phyloP scores from a whole-genome alignment of 176 grass and related monocot species.

The Eragrostis nindensis region DNA sequence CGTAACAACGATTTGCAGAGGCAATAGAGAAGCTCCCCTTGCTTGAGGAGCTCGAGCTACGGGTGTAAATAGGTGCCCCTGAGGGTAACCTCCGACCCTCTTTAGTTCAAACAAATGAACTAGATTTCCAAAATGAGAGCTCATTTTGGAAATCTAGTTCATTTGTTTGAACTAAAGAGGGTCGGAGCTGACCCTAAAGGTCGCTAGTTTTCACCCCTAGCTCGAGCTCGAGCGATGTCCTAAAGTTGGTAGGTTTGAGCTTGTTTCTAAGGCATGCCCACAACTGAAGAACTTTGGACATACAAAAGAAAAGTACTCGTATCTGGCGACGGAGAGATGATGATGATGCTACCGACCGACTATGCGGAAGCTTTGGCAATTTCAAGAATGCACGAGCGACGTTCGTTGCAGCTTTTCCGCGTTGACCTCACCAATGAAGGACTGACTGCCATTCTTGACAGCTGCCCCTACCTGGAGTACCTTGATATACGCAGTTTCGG shows the following conservation, averaged over 20 bases:
- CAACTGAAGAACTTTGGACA: slow-evolving; percentile 19
- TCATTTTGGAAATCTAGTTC: too few species aligned
- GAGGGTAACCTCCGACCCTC: too few species aligned
- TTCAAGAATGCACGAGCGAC: neutral
- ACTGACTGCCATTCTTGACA: neutral
- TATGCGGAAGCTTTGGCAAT: neutral
- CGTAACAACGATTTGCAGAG: neutral
- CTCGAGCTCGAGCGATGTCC: slow-evolving; percentile 3
- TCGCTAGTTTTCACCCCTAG: too few species aligned
- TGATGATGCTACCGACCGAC: neutral
- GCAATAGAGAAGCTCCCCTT: neutral
- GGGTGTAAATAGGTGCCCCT: too few species aligned
- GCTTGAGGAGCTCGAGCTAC: slow-evolving; percentile 29
- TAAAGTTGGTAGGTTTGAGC: neutral
- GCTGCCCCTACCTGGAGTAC: neutral
- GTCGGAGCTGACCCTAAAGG: too few species aligned
- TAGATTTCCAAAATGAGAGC: too few species aligned
- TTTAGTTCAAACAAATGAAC: too few species aligned
- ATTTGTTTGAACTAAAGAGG: too few species aligned
- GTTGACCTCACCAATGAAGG: neutral
- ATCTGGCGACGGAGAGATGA: neutral
- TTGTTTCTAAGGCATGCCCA: neutral
- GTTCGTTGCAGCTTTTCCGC: neutral
- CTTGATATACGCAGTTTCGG: neutral
- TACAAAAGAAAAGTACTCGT: neutral